Base-by-base conservation (phyloP, 1,139 yeast genomes). In the Meyerozyma sp. region DNA sequence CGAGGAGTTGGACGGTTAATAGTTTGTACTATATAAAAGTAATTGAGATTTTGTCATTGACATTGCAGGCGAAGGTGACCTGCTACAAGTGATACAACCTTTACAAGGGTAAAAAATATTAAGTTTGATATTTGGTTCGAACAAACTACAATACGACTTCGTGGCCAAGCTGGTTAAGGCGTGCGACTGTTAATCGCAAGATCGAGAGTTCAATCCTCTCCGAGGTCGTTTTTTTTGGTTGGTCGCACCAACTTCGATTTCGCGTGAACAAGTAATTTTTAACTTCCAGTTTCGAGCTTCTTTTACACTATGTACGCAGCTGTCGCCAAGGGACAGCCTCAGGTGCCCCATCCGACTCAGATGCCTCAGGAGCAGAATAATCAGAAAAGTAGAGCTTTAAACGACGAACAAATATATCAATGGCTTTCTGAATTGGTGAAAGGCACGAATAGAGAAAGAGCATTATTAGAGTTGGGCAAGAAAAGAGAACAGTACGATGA, bases 401-500 rank as follows among this genome's bases (percentile, higher is more conserved):
- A 84, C 48, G 96, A 90, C 61, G 89, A 87, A 47, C 87, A 88
- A 59, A 94, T 91, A 13, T 87, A 84, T 61, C 84, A 83, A 50
- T 89, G 97, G 96, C 86, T 93, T 41, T 76, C 85, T 27, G 97
- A 91, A 60, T 73, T 93, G 43, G 90, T 89, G 34, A 84, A 88
- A 45, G 97, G 97, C 1, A 86, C 91, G 35, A 87, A 87, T 58
- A 80, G 95, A 56, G 98, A 93, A 58, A 88, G 93, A 56, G 98
- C 98, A 1, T 71, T 93, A 45, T 67, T 90, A 50, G 98, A 91
- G 60, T 71, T 93, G 42, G 97, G 98, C 8, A 89, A 93, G 61
- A 91, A 90, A 57, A 76, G 98, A 51, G 98, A 93, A 58, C 93
- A 89, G 59, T 91, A 88, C 59, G 97, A 90, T 46, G 98, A 93